Percentiles rank a stretch among this genome's conserved stretches.
phyloP scores from a whole-genome alignment of 2,329 filamentous ascomycete genomes.

The Colletotrichum lentis region DNA sequence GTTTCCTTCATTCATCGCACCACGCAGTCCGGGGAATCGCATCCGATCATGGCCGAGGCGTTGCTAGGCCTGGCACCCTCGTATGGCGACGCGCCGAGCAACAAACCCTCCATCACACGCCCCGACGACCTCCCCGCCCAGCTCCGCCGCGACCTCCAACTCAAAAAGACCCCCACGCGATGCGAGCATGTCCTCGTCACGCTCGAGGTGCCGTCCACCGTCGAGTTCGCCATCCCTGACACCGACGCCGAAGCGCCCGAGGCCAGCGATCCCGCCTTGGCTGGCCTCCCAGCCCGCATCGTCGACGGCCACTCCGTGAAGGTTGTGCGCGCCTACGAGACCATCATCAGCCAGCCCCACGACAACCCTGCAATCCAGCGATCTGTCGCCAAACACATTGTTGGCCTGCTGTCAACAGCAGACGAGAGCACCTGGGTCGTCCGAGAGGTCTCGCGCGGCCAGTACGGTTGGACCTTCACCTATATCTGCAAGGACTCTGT shows the following conservation, averaged over 20 bases:
- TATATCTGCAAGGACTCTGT: constrained; percentile 64
- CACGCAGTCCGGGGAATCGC: not conserved
- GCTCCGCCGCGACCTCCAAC: constrained; percentile 52
- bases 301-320: constrained; percentile 45
- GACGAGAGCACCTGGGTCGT: constrained; percentile 61
- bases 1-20: constrained; percentile 1
- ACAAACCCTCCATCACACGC: constrained; percentile 47
- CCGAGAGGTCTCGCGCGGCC: constrained; percentile 53
- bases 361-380: constrained; percentile 60
- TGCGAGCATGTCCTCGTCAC: constrained; percentile 59
- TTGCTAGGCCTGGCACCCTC: constrained; percentile 40
- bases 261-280: constrained; percentile 49
- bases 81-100: constrained; percentile 43
- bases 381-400: constrained; percentile 59
- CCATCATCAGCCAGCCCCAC: constrained; percentile 58
- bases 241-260: constrained; percentile 49
- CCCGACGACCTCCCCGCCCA: constrained; percentile 57
- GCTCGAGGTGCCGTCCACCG: constrained; percentile 56
- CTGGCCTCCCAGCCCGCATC: constrained; percentile 41
- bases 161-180: constrained; percentile 56
- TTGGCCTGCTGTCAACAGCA: constrained; percentile 51
- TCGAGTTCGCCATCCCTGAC: constrained; percentile 53
- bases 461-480: constrained; percentile 62
- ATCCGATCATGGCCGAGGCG: constrained; percentile 41
- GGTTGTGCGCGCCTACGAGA: constrained; percentile 55